A percentile compares a stretch with the other conserved stretches of the same genome.
Conservation (phyloP, 352 stramenopile genomes). For the Phytophthora pluvialis region DNA sequence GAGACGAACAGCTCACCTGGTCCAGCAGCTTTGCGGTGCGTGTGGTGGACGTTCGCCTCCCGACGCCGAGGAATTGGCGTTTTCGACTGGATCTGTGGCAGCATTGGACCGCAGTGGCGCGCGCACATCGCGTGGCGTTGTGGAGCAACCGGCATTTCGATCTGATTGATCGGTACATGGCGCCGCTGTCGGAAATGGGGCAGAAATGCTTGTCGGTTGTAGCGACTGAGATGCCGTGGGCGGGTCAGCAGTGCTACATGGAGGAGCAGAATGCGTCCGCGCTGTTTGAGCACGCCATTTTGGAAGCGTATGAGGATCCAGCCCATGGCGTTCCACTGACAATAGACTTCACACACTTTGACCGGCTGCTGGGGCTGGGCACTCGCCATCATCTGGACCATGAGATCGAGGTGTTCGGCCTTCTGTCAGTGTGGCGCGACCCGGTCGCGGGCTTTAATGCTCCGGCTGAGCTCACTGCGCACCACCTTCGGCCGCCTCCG, state of each 20-base stretch:
- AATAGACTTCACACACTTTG: conserved; percentile 76
- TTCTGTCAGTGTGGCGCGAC: conserved; percentile 76
- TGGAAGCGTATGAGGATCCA: conserved; percentile 66
- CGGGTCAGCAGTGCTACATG: conserved; percentile 78
- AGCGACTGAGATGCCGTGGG: conserved; percentile 79
- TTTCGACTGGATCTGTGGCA: conserved; percentile 87
- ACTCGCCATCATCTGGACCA: conserved; percentile 56
- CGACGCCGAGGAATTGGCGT: conserved; percentile 47
- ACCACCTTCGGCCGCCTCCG: conserved; percentile 33
- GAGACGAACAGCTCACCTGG: conserved; percentile 73
- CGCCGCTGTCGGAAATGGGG: conserved; percentile 59
- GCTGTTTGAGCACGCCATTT: conserved; percentile 71
- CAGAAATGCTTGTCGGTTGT: conserved; percentile 82
- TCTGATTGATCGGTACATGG: conserved; percentile 72
- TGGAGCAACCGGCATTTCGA: conserved; percentile 78
- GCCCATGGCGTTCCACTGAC: conserved; percentile 41
- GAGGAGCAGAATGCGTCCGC: conserved; percentile 71
- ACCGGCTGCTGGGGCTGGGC: conserved; percentile 63
- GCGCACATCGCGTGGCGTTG: conserved; percentile 51
- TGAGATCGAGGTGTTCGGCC: conserved; percentile 80
- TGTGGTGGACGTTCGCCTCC: conserved; percentile 60
- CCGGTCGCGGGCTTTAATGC: conserved; percentile 62
- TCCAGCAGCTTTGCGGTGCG: conserved; percentile 57
- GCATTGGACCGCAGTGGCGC: conserved; percentile 67
- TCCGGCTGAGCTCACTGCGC: conserved; percentile 48